A percentile compares a stretch with the other conserved stretches of the same genome.
Conservation (phyloP, 805 yeast species). For the Pichia occidentalis region DNA sequence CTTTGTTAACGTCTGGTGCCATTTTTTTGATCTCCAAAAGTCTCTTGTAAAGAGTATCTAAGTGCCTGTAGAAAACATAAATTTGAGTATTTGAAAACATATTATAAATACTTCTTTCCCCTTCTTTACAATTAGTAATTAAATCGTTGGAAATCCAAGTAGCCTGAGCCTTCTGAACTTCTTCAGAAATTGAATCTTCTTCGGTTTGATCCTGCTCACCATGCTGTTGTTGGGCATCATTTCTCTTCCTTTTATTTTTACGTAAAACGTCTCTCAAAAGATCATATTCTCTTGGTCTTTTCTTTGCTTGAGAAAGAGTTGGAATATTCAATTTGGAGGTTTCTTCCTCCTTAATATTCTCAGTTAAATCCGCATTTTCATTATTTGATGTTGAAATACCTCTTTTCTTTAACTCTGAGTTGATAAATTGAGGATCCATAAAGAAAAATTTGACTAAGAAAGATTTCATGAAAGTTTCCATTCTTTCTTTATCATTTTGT, state of each 20-base stretch:
- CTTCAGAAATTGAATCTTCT: conserved; percentile 17
- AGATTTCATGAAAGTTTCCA: conserved; percentile 61
- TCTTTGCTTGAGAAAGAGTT: conserved; percentile 30
- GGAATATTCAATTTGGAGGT: conserved; percentile 8
- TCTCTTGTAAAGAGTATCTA: conserved; percentile 76
- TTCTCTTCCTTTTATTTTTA: conserved; percentile 30
- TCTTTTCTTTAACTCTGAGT: conserved; percentile 33
- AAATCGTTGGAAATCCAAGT: conserved; percentile 31
- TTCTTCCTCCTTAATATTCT: conserved; percentile 13
- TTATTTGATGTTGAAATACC: conserved; percentile 26
- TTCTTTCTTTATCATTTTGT: conserved; percentile 68
- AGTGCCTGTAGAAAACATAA: conserved; percentile 82
- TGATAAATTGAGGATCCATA: conserved; percentile 43
- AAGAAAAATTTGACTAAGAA: conserved; percentile 71
- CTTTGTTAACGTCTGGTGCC: conserved; percentile 65
- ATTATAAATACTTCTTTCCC: conserved; percentile 62
- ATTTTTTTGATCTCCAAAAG: conserved; percentile 67
- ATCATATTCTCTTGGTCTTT: conserved; percentile 52
- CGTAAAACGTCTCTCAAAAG: conserved; percentile 53
- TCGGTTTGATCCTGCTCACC: conserved; percentile 3
- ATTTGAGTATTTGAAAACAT: conserved; percentile 83
- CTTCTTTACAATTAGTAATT: conserved; percentile 25
- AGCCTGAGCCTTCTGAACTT: conserved; percentile 29
- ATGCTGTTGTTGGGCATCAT: conserved; percentile 7
- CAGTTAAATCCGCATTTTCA: conserved; percentile 15